phyloP scores from a whole-genome alignment of 1,139 yeast species.

The Geotrichum bryndzae region DNA sequence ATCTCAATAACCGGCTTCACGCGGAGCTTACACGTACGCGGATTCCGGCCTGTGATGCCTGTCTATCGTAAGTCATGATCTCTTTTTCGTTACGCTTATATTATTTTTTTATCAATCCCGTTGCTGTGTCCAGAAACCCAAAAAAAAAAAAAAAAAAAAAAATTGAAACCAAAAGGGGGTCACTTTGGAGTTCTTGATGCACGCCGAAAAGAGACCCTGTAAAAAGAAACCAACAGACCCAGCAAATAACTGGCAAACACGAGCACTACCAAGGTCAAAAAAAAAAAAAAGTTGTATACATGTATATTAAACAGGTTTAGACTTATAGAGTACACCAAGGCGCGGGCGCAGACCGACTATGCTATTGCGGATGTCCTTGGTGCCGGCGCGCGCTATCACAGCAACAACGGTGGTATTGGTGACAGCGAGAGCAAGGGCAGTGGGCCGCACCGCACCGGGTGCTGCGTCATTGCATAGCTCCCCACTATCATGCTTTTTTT shows the following conservation, averaged over 20 bases:
- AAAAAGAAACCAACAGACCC: no score
- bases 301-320: background rate
- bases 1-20: conserved; percentile 51
- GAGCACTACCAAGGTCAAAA: no score
- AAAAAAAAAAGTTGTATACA: background rate
- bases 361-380: background rate
- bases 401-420: background rate
- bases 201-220: no score
- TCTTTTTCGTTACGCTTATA: background rate
- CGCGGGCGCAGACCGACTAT: background rate
- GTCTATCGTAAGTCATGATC: conserved; percentile 35
- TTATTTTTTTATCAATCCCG: background rate
- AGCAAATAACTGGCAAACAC: no score
- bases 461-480: background rate
- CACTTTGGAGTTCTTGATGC: no score
- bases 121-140: background rate
- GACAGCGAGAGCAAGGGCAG: background rate
- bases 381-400: background rate
- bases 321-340: background rate
- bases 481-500: no score
- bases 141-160: no score
- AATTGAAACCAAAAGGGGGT: no score
- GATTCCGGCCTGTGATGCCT: conserved; percentile 64
- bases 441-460: background rate
- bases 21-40: conserved; percentile 53